phyloP scores from a whole-genome alignment of 352 stramenopile species.

The Pythium dissotocum region DNA sequence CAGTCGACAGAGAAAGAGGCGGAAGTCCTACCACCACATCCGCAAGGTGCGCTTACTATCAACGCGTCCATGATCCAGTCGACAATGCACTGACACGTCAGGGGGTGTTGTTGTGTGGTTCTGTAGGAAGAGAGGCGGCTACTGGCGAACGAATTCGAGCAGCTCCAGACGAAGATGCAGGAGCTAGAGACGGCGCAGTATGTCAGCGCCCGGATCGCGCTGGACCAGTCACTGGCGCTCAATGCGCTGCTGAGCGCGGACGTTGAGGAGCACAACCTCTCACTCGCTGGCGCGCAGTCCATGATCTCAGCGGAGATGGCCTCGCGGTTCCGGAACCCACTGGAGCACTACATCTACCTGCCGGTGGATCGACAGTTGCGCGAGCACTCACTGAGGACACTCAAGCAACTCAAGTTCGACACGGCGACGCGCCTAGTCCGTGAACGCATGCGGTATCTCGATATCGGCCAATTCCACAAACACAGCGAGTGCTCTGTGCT shows the following conservation, averaged over 20 bases:
- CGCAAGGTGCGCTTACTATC: conserved; percentile 10
- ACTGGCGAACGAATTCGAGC: not conserved
- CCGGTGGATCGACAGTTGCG: conserved; percentile 7
- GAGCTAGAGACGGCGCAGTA: not conserved
- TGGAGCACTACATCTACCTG: conserved; percentile 24
- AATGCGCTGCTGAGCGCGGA: not conserved
- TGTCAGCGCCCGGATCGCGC: not conserved
- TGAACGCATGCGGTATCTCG: conserved; percentile 14
- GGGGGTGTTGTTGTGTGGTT: not conserved
- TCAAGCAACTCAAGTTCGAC: conserved; percentile 1
- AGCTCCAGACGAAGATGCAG: conserved; percentile 6
- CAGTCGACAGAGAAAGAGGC: not conserved
- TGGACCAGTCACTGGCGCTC: conserved; percentile 6
- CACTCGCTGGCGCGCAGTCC: conserved; percentile 16
- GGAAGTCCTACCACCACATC: conserved; percentile 18
- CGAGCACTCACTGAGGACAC: conserved; percentile 3
- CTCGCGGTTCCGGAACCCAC: conserved; percentile 13
- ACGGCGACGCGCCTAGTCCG: not conserved
- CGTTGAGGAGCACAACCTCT: conserved; percentile 5
- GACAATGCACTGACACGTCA: no score
- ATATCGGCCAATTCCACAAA: conserved; percentile 16
- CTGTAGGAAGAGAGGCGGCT: conserved; percentile 10
- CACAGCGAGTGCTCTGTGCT: conserved; percentile 13
- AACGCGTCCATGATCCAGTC: no score
- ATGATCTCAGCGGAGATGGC: conserved; percentile 17